These are phyloP conservation scores for Ophiosphaerella narmari DNA, from an alignment of 2,329 filamentous ascomycete species.

Conservation along the genomic window DNA sequence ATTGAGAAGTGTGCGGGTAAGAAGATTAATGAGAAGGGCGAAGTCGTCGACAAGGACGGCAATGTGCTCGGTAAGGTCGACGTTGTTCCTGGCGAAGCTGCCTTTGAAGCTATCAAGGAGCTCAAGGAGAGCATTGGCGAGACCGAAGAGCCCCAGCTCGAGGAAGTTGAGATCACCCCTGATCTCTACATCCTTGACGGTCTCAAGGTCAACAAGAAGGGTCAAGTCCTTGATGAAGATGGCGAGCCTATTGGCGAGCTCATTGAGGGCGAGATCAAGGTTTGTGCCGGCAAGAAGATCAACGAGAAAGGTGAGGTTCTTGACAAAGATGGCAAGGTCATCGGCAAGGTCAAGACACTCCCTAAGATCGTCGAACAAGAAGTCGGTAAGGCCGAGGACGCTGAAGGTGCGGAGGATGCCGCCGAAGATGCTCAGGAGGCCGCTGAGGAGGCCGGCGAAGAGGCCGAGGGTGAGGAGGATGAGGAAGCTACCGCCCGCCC, in stretches of 20 bases:
- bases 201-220: conserved; percentile 64
- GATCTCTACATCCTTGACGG: conserved; percentile 56
- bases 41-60: conserved; percentile 56
- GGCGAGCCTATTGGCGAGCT: conserved; percentile 60
- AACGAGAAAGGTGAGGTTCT: conserved; percentile 68
- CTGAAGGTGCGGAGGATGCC: conserved; percentile 34
- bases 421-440: conserved; percentile 39
- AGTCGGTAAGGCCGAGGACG: conserved; percentile 37
- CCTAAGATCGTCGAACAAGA: conserved; percentile 49
- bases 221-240: conserved; percentile 57
- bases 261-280: conserved; percentile 61
- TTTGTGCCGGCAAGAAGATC: conserved; percentile 68
- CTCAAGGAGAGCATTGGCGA: conserved; percentile 53
- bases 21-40: conserved; percentile 56
- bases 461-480: conserved; percentile 36
- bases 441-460: conserved; percentile 43
- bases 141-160: conserved; percentile 46
- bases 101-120: conserved; percentile 55
- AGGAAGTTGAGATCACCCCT: conserved; percentile 47
- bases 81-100: conserved; percentile 55
- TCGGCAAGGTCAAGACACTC: conserved; percentile 63
- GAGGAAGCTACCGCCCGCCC: conserved; percentile 47
- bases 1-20: conserved; percentile 51
- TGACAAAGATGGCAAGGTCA: conserved; percentile 66
- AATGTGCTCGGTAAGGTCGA: conserved; percentile 56